Percentiles rank a stretch among this genome's conserved stretches.
These are phyloP conservation scores for Rhodotorula mucilaginosa DNA, from an alignment of 1,284 basidiomycete species.

Conservation along the genomic window DNA sequence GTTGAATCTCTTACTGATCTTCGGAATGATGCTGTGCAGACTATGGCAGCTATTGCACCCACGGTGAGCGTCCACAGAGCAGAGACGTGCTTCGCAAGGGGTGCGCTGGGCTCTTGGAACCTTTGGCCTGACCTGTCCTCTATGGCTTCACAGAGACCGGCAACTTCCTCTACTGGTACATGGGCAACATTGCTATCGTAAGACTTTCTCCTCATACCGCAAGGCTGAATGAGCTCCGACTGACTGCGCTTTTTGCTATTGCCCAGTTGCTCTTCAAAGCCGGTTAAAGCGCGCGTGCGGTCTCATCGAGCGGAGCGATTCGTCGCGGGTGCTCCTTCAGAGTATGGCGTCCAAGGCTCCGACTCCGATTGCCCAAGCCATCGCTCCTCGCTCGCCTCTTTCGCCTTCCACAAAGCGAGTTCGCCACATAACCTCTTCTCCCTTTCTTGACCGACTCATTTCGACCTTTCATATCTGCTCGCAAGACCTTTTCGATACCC, in stretches of 20 bases:
- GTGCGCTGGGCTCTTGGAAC: background rate
- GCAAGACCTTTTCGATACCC: too few relatives aligned
- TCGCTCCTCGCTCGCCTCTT: background rate
- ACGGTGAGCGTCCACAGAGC: background rate
- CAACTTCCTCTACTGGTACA: conserved; percentile 86
- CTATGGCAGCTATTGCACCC: conserved; percentile 39
- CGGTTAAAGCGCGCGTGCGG: conserved; percentile 14
- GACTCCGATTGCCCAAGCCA: background rate
- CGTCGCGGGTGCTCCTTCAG: background rate
- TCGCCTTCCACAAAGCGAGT: background rate
- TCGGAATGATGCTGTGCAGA: background rate
- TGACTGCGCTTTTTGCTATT: background rate
- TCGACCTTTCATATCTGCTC: too few relatives aligned
- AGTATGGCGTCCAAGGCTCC: too few relatives aligned
- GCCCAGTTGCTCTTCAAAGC: conserved; percentile 41
- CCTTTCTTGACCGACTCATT: too few relatives aligned
- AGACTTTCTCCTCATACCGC: background rate
- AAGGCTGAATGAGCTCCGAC: background rate
- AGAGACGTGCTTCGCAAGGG: background rate
- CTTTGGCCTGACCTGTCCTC: background rate
- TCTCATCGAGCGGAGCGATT: background rate
- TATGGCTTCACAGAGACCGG: conserved; percentile 70
- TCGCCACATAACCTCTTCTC: too few relatives aligned
- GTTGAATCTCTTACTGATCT: too few relatives aligned
- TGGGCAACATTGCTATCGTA: conserved; percentile 38